These are phyloP conservation scores for Sporothrix dimorphospora DNA, from an alignment of 2,329 filamentous ascomycete species.

Conservation along the genomic window DNA sequence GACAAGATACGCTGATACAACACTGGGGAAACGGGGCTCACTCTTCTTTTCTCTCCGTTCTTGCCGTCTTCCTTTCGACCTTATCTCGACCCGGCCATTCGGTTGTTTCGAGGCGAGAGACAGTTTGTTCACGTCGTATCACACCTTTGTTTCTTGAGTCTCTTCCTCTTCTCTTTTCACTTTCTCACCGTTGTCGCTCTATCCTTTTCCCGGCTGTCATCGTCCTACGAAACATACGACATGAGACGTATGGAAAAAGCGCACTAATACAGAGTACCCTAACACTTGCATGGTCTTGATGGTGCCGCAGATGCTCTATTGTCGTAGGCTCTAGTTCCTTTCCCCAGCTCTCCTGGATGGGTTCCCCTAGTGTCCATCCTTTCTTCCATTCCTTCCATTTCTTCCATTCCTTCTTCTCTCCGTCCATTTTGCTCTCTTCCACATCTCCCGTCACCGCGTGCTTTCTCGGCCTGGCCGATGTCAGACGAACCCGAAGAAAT, in stretches of 20 bases:
- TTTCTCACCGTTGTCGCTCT: background rate
- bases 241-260: background rate
- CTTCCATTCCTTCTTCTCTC: background rate
- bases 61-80: background rate
- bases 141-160: background rate
- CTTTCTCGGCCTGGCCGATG: constrained; percentile 2
- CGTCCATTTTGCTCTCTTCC: background rate
- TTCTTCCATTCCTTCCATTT: background rate
- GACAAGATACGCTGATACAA: background rate
- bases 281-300: background rate
- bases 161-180: background rate
- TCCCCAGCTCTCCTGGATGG: background rate
- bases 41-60: background rate
- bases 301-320: background rate
- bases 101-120: background rate
- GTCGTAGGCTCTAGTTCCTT: background rate
- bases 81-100: background rate
- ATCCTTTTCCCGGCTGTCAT: background rate
- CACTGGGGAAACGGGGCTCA: background rate
- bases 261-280: background rate
- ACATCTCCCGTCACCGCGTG: background rate
- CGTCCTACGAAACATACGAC: background rate
- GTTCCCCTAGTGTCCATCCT: background rate
- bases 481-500: background rate
- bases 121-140: background rate